Evolutionary conservation across 768 basidiomycete genomes (phyloP), one percentile per base, ranked within the genome.

Genomic region (Amanita rubescens): DNA sequence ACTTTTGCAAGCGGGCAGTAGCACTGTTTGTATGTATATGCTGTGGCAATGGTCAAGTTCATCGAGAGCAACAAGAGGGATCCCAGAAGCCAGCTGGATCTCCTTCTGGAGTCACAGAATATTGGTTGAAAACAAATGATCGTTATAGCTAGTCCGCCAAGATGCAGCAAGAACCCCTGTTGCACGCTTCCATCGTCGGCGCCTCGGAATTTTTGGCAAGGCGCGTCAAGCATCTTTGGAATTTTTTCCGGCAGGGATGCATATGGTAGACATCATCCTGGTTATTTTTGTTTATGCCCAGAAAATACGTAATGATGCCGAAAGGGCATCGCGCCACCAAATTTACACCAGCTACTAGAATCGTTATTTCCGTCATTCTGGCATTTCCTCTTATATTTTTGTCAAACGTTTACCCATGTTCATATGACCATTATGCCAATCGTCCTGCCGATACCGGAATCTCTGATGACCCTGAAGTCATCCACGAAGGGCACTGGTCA

Each of bases 221-320:
- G 22, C 24, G 14, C 32, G 54, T 1, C 55, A 57, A 25, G 60
- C 63, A 7, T 59, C 58, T 5, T 60, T 71, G 3, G 70, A 71
- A 20, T 56, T 71, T 5, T 53, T 54, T 33, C 47, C 57, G 1
- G 58, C 52, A 10, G 65, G 63, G 6, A 59, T 59, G 15, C 62
- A 63, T 11, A 66, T 69, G 49, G 9, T 66, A 10, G 68, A 69
- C 49, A 45, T 65, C 24, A 66, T 71, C 35, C 17, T 69, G 14
- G 39, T 68, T 39, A 70, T 69, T 1, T 68, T 69, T 24, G 60
- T 65, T 14, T 70, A 65, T 39, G 54, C 65, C 38, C 63, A 67
- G 37, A 64, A 62, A 15, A 15, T 66, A 30, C 61, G 67, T 30
- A 61, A 56, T 42, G 63, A 64, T 37, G 49, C 55, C n/a, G 63